Conservation (phyloP, 2,329 filamentous ascomycete species). For the Penicillium sp. region DNA sequence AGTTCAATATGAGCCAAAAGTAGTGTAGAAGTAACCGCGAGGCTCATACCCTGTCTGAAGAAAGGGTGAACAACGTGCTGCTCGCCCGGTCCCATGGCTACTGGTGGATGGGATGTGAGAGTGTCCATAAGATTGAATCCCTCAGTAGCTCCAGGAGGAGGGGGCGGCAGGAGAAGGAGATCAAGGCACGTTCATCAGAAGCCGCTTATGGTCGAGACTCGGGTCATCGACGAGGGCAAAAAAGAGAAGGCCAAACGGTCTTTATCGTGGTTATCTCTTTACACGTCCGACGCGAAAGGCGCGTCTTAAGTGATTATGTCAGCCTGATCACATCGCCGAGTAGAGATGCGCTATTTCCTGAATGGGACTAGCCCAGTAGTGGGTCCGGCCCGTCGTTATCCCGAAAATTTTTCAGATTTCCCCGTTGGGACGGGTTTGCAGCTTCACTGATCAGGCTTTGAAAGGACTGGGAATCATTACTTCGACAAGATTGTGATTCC, state of each 20-base stretch:
- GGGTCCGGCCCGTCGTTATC: constrained; percentile 26
- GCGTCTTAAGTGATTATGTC: constrained; percentile 22
- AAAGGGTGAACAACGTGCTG: constrained; percentile 43
- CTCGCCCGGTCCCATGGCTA: constrained; percentile 41
- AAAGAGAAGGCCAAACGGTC: neutral
- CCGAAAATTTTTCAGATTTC: constrained; percentile 40
- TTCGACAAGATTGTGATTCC: constrained; percentile 6
- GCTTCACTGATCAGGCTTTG: constrained; percentile 18
- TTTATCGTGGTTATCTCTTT: constrained; percentile 7
- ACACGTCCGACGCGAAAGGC: constrained; percentile 22
- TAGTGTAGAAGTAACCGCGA: neutral
- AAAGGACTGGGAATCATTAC: constrained; percentile 11
- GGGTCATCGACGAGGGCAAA: neutral
- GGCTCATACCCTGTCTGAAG: constrained; percentile 39
- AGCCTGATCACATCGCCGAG: constrained; percentile 8
- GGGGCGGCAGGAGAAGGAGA: neutral
- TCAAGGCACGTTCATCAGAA: constrained; percentile 3
- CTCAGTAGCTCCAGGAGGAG: constrained; percentile 22
- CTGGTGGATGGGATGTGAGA: constrained; percentile 22
- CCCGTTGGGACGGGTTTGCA: constrained; percentile 17
- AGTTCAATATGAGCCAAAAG: neutral
- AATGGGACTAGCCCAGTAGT: constrained; percentile 8
- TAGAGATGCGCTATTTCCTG: constrained; percentile 7
- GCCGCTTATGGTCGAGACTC: neutral
- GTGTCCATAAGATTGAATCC: constrained; percentile 26